Percentiles rank a stretch among this genome's conserved stretches.
Conservation (phyloP, 2,329 filamentous ascomycete species). For the Colletotrichum sp. region DNA sequence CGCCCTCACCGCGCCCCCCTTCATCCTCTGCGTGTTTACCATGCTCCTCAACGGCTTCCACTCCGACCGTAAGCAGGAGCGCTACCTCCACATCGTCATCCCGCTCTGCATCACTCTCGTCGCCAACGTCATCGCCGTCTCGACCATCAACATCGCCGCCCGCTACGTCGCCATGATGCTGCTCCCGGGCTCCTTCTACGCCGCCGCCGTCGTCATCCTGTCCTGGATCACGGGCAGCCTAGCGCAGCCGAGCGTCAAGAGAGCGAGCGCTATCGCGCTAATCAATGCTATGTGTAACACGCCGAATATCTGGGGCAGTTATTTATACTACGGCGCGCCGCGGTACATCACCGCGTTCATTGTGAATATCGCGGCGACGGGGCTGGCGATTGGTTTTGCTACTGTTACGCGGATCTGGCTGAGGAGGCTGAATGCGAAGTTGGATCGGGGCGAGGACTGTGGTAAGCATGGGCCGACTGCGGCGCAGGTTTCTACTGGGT, state of each 20-base stretch:
- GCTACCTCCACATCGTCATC: constrained; percentile 70
- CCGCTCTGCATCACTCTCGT: constrained; percentile 67
- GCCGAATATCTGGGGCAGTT: constrained; percentile 32
- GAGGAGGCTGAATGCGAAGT: constrained; percentile 28
- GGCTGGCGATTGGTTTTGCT: constrained; percentile 30
- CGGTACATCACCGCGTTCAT: constrained; percentile 30
- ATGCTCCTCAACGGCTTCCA: constrained; percentile 55
- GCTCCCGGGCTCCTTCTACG: constrained; percentile 40
- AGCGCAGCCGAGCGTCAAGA: constrained; percentile 28
- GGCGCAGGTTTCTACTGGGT: constrained; percentile 30
- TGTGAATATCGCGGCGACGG: constrained; percentile 31
- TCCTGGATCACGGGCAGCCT: constrained; percentile 32
- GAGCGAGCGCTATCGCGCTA: constrained; percentile 31
- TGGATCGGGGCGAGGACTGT: constrained; percentile 28
- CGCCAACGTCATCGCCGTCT: constrained; percentile 72
- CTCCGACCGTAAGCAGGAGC: constrained; percentile 73
- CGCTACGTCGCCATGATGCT: constrained; percentile 60
- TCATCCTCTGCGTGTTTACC: constrained; percentile 52
- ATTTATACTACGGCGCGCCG: constrained; percentile 30
- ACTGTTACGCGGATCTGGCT: constrained; percentile 29
- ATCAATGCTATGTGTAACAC: constrained; percentile 33
- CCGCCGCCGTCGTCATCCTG: constrained; percentile 28
- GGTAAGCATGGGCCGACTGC: constrained; percentile 32
- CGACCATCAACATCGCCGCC: constrained; percentile 63
- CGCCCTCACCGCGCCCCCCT: constrained; percentile 36